phyloP scores from a whole-genome alignment of 352 stramenopile genomes.

The Pythium graminicola region DNA sequence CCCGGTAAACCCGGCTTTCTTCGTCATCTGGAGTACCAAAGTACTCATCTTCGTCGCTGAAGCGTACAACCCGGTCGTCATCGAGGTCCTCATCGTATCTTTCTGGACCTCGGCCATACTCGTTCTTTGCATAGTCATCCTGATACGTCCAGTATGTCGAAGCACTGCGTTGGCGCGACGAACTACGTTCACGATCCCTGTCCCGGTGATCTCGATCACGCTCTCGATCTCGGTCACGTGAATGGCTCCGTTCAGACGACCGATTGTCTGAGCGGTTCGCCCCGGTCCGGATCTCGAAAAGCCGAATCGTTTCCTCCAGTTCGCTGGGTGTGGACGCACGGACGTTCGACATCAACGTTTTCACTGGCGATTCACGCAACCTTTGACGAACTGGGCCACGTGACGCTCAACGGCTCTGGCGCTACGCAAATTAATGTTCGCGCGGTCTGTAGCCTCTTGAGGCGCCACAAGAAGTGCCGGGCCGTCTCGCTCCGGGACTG shows the following conservation, averaged over 20 bases:
- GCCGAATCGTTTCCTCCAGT: background rate
- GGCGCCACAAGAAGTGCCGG: slow-evolving; percentile 7
- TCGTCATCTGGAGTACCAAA: background rate
- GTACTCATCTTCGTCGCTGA: background rate
- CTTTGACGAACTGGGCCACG: background rate
- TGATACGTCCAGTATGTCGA: slow-evolving; percentile 4
- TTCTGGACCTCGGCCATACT: background rate
- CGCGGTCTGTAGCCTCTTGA: background rate
- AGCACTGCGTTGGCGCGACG: background rate
- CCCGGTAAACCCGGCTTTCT: background rate
- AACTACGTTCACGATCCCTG: slow-evolving; percentile 2
- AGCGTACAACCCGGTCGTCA: background rate
- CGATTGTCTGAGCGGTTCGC: background rate
- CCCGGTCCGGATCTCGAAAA: background rate
- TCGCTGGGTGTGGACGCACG: background rate
- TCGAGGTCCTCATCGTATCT: background rate
- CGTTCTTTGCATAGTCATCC: background rate
- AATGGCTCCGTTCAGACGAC: background rate
- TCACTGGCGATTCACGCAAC: background rate
- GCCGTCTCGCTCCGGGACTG: background rate
- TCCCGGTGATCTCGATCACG: slow-evolving; percentile 3
- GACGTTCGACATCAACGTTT: background rate
- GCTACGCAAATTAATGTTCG: background rate
- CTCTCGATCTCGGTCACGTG: slow-evolving; percentile 1
- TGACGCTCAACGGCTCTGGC: background rate